Percentiles rank a stretch among this genome's conserved stretches.
Evolutionary conservation across 2,329 filamentous ascomycete species (phyloP).

Genomic region (Claviceps purpurea): DNA sequence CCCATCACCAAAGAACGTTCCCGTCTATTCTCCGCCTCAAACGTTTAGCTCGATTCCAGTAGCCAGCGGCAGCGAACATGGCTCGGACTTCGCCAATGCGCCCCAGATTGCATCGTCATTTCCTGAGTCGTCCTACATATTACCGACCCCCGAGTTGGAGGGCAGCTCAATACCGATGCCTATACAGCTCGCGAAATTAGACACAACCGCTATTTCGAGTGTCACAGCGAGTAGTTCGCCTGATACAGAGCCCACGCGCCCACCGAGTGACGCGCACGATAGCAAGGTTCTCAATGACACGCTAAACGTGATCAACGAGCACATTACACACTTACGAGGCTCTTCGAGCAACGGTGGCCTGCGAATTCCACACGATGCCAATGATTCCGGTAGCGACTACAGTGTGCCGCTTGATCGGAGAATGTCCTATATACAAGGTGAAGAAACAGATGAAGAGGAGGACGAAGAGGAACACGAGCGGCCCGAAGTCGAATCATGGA

Average conservation of each 20-base stretch:
- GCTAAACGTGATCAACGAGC: conserved; percentile 89
- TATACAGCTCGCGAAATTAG: conserved; percentile 26
- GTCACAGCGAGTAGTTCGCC: conserved; percentile 17
- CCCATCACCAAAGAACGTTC: conserved; percentile 34
- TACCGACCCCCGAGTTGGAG: conserved; percentile 19
- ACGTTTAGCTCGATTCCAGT: conserved; percentile 18
- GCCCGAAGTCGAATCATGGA: conserved; percentile 68
- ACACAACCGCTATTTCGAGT: conserved; percentile 14
- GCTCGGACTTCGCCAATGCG: conserved; percentile 10
- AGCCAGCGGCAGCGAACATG: conserved; percentile 14
- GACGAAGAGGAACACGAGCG: conserved; percentile 58
- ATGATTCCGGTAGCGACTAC: conserved; percentile 82
- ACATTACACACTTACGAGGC: conserved; percentile 73
- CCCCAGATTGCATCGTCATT: conserved; percentile 17
- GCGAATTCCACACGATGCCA: conserved; percentile 42
- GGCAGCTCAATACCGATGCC: conserved; percentile 28
- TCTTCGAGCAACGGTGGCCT: conserved; percentile 38
- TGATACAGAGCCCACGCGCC: conserved; percentile 18
- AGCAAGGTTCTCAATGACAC: conserved; percentile 84
- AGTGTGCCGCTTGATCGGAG: conserved; percentile 65
- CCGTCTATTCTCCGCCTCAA: conserved; percentile 18
- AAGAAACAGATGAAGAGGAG: conserved; percentile 94
- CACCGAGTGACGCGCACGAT: conserved; percentile 34
- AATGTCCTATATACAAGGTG: conserved; percentile 81
- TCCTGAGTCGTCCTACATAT: conserved; percentile 13